Conservation (phyloP, 495 filamentous ascomycete genomes). For the Talaromyces trachyspermus region DNA sequence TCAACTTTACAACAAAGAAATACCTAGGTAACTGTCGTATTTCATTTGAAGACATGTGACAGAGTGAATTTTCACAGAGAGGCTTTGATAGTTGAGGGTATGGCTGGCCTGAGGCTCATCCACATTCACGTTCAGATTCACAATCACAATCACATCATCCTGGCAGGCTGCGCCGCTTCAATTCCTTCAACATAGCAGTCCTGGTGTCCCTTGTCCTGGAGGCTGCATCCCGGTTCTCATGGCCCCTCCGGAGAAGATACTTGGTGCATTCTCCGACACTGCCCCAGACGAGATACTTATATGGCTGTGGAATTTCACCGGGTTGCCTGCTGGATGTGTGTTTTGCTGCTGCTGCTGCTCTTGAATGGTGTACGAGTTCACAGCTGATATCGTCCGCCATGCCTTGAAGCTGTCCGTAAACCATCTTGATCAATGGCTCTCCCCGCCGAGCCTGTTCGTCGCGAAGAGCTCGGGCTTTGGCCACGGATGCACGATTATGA, state of each 20-base stretch:
- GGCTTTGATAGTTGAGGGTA: too few relatives aligned
- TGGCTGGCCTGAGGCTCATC: neutral
- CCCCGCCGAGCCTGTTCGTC: conserved; percentile 28
- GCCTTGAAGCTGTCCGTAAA: conserved; percentile 79
- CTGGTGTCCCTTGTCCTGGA: conserved; percentile 57
- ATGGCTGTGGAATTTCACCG: conserved; percentile 45
- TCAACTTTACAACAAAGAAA: too few relatives aligned
- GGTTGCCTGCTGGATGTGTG: too few relatives aligned
- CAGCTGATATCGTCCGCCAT: conserved; percentile 91
- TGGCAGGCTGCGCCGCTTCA: conserved; percentile 39
- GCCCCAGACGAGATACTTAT: conserved; percentile 79
- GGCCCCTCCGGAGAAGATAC: conserved; percentile 65
- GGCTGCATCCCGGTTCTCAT: conserved; percentile 76
- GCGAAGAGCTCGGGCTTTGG: conserved; percentile 38
- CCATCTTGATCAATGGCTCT: conserved; percentile 44
- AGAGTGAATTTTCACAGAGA: too few relatives aligned
- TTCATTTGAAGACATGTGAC: too few relatives aligned
- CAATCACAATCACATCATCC: too few relatives aligned
- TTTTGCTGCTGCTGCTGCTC: conserved; percentile 10
- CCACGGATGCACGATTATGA: conserved; percentile 28
- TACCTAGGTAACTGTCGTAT: too few relatives aligned
- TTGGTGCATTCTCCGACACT: conserved; percentile 74
- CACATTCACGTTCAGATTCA: too few relatives aligned
- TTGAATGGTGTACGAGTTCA: conserved; percentile 50
- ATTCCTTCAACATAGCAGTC: conserved; percentile 55